Evolutionary conservation across 257 asterid genomes (phyloP), one percentile per base, ranked within the genome.

Genomic region (Paraleonurus japonicus): DNA sequence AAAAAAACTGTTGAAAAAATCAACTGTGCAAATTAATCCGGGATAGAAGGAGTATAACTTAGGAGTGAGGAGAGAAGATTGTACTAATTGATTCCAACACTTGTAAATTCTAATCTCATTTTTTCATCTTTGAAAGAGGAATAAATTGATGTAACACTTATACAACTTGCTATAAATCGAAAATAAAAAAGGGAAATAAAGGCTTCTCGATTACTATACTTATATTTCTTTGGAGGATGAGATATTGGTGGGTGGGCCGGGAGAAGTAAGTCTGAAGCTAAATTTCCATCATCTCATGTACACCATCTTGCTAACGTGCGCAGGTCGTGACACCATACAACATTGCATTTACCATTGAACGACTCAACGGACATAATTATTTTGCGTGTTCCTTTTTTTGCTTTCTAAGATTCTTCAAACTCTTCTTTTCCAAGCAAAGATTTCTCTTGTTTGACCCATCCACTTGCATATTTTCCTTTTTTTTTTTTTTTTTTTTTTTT

Each of bases 321-420:
- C 79, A 76, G 71, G 80, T 73, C 37, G 65, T 45, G 59, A 70
- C 75, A 9, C 67, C 30, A 54, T 33, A 17, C 51, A 59, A 50
- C 41, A 65, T 45, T 61, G 57, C 72, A 74, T 71, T 70, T 57
- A 27, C 77, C 77, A 71, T 75, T 28, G 78, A 71, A 71, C 12
- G n/a, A 62, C 73, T 72, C 73, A 65, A 78, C 67, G 79, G 80
- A 74, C 79, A 76, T 67, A 80, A 85, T 80, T 72, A 85, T 85
- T 69, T 76, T 81, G 80, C 61, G 75, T 76, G 61, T 78, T 64
- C 77, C 78, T 67, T 60, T 63, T 27, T 63, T 61, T 65, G 73
- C 92, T 85, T 85, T 83, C 79, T 72, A 71, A 76, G 90, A 82
- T 87, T 84, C 89, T 60, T 55, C 75, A 59, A 73, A 66, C 83